These are phyloP conservation scores for Trichoderma erinaceum DNA, from an alignment of 495 filamentous ascomycete species.

Conservation along the genomic window DNA sequence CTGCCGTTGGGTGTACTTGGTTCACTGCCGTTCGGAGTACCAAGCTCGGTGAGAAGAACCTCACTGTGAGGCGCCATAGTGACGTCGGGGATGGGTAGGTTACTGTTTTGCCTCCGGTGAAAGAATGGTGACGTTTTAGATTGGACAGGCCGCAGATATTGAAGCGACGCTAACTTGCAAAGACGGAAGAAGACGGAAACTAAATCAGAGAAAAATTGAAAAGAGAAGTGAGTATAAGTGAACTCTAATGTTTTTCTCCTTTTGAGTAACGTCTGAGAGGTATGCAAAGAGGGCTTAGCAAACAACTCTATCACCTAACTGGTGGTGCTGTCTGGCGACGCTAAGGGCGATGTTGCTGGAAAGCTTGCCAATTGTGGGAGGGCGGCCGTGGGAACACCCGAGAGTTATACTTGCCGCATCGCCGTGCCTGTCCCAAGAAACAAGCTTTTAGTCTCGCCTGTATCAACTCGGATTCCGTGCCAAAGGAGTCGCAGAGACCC, in stretches of 20 bases:
- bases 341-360: background rate
- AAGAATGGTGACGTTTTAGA: background rate
- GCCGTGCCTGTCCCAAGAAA: background rate
- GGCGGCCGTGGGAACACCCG: background rate
- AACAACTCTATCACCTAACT: background rate
- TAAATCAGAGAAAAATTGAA: background rate
- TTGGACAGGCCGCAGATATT: background rate
- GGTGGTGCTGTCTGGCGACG: conserved; percentile 1
- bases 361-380: conserved; percentile 5
- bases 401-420: background rate
- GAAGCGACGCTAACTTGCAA: background rate
- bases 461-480: conserved; percentile 3
- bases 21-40: background rate
- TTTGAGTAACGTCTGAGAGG: background rate
- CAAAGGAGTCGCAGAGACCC: background rate
- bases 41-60: background rate
- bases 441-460: conserved; percentile 1
- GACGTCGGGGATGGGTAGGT: background rate
- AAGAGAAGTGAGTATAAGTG: background rate
- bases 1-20: background rate
- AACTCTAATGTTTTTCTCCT: background rate
- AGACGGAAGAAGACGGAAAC: background rate
- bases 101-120: background rate
- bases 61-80: conserved; percentile 6
- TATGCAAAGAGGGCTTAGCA: background rate